phyloP scores from a whole-genome alignment of 345 rosid species.

The Bretschneidera sinensis region DNA sequence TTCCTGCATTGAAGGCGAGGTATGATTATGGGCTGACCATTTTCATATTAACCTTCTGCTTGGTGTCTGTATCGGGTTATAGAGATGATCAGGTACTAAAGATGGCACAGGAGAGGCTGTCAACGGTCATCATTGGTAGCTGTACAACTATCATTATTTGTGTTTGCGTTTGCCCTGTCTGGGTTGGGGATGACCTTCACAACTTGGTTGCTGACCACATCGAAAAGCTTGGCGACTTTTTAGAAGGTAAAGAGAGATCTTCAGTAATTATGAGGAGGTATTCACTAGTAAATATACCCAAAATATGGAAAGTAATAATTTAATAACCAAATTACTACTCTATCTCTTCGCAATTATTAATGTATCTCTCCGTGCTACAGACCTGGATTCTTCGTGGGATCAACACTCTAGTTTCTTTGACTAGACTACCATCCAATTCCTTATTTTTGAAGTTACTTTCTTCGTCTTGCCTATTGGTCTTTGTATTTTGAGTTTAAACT shows the following conservation, averaged over 20 bases:
- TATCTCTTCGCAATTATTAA: no score
- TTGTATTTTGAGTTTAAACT: no score
- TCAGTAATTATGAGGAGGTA: no score
- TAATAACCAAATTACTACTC: no score
- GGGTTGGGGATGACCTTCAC: slow-evolving; percentile 70
- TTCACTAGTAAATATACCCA: no score
- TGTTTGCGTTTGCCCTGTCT: slow-evolving; percentile 52
- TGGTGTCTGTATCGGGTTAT: slow-evolving; percentile 68
- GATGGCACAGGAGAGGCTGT: slow-evolving; percentile 52
- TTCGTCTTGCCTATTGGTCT: no score
- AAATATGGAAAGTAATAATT: no score
- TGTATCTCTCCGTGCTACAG: no score
- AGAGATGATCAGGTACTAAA: slow-evolving; percentile 43
- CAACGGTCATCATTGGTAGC: slow-evolving; percentile 62
- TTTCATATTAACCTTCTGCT: slow-evolving; percentile 68
- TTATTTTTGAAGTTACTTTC: no score
- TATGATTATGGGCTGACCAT: slow-evolving; percentile 72
- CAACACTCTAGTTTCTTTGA: no score
- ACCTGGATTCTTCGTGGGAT: no score
- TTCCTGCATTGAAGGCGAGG: slow-evolving; percentile 71
- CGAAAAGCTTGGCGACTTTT: slow-evolving; percentile 47
- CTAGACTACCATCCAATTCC: no score
- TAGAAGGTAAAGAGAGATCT: slow-evolving; percentile 59
- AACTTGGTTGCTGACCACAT: slow-evolving; percentile 40
- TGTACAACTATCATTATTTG: slow-evolving; percentile 36